These are phyloP conservation scores for Saccharomycopsis schoenii DNA, from an alignment of 805 yeast species.

Conservation along the genomic window DNA sequence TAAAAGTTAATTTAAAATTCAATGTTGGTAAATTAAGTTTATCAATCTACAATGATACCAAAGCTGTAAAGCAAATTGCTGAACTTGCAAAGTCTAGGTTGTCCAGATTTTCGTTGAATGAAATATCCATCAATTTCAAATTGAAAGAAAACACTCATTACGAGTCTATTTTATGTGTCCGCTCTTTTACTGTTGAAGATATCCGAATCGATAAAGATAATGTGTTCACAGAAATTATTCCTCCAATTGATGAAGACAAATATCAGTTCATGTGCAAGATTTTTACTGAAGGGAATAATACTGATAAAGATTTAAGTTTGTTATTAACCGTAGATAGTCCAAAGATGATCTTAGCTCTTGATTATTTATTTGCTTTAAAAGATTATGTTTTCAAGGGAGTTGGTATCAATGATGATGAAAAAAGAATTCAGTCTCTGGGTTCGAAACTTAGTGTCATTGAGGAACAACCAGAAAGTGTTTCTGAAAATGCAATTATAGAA, in stretches of 20 bases:
- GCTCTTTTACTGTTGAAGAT: constrained; percentile 73
- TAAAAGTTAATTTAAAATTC: constrained; percentile 40
- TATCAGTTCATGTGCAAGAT: constrained; percentile 62
- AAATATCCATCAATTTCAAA: constrained; percentile 39
- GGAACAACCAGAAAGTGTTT: constrained; percentile 12
- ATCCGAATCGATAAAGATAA: constrained; percentile 52
- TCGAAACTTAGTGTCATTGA: neutral
- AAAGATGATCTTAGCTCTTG: constrained; percentile 70
- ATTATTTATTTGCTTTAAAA: constrained; percentile 71
- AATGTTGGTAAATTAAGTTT: constrained; percentile 55
- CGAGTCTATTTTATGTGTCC: constrained; percentile 50
- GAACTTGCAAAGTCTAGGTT: constrained; percentile 29
- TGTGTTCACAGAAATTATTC: constrained; percentile 73
- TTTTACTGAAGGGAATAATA: constrained; percentile 32
- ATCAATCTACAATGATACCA: constrained; percentile 47
- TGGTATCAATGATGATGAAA: constrained; percentile 33
- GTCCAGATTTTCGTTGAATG: constrained; percentile 51
- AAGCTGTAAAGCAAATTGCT: constrained; percentile 26
- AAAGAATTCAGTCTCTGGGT: constrained; percentile 12
- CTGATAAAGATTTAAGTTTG: constrained; percentile 35
- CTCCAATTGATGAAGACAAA: constrained; percentile 49
- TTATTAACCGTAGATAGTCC: constrained; percentile 73
- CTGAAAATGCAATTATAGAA: neutral
- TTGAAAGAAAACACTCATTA: constrained; percentile 47
- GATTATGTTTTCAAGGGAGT: constrained; percentile 47